Conservation (phyloP, 2,329 filamentous ascomycete genomes). For the Lecanosticta acicola region DNA sequence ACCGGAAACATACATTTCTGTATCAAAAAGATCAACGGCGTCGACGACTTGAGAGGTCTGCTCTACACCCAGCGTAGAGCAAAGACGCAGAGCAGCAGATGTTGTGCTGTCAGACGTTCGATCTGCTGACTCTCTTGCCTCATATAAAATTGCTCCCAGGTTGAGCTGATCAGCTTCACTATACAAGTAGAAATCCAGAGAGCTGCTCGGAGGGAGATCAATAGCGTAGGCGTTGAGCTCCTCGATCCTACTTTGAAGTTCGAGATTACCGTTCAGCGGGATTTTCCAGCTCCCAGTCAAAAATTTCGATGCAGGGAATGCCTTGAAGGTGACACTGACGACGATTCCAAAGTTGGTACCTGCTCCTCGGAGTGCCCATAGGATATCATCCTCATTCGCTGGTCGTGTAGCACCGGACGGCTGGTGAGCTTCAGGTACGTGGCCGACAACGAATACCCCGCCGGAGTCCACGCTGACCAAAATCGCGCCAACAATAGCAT, state of each 20-base stretch:
- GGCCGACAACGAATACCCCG: conserved; percentile 47
- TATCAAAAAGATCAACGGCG: conserved; percentile 1
- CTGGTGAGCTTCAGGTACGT: conserved; percentile 44
- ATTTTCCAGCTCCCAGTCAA: conserved; percentile 27
- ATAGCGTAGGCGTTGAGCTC: neutral
- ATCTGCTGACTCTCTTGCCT: too few relatives aligned
- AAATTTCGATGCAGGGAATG: conserved; percentile 42
- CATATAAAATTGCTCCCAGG: neutral
- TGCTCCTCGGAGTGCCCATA: conserved; percentile 56
- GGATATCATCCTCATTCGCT: conserved; percentile 47
- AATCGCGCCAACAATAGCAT: conserved; percentile 56
- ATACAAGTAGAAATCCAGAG: conserved; percentile 2
- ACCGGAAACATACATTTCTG: conserved; percentile 37
- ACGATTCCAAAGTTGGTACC: conserved; percentile 57
- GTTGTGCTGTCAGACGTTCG: neutral
- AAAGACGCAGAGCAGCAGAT: neutral
- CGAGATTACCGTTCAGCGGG: conserved; percentile 23
- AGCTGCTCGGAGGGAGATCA: neutral
- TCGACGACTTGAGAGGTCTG: neutral
- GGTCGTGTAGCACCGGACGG: conserved; percentile 40
- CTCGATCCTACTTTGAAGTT: conserved; percentile 26
- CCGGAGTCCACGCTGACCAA: conserved; percentile 49
- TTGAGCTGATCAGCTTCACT: neutral
- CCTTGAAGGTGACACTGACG: conserved; percentile 48
- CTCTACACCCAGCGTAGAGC: neutral